Percentiles rank a stretch among this genome's conserved stretches.
Conservation (phyloP, 2,329 filamentous ascomycete species). For the Aspergillus aculeatinus region DNA sequence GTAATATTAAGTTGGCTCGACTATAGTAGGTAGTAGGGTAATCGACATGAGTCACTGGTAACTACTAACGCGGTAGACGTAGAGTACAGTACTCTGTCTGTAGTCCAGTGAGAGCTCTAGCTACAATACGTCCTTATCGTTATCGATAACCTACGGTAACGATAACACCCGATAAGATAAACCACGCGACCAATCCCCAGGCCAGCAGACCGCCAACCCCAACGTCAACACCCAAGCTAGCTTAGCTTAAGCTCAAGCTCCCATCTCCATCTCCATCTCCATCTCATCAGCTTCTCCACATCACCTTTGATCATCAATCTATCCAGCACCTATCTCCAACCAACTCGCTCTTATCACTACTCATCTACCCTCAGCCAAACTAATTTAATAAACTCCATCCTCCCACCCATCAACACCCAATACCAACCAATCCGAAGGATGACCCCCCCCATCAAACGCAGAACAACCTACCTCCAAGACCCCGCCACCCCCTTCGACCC, state of each 20-base stretch:
- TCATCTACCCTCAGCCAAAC: too few species aligned
- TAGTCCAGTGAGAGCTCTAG: too few species aligned
- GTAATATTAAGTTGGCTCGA: background rate
- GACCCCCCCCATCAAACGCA: conserved; percentile 34
- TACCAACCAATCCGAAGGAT: background rate
- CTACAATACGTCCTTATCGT: background rate
- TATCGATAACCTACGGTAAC: background rate
- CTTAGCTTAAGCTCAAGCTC: background rate
- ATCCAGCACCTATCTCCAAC: background rate
- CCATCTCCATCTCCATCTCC: background rate
- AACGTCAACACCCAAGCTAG: background rate
- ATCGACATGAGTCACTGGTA: too few species aligned
- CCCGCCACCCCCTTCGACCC: conserved; percentile 66
- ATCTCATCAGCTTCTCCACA: background rate
- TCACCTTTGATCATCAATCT: too few species aligned
- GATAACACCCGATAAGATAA: background rate
- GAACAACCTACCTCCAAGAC: conserved; percentile 72
- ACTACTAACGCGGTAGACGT: too few species aligned
- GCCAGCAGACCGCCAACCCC: background rate
- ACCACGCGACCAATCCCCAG: too few species aligned
- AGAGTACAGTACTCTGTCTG: too few species aligned
- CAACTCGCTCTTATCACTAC: background rate
- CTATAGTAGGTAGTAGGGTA: background rate
- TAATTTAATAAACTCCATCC: too few species aligned
- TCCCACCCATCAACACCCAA: too few species aligned